A percentile compares a stretch with the other conserved stretches of the same genome.
These are phyloP conservation scores for Carex littledalei DNA, from an alignment of 176 grass and related monocot species.

Conservation along the genomic window DNA sequence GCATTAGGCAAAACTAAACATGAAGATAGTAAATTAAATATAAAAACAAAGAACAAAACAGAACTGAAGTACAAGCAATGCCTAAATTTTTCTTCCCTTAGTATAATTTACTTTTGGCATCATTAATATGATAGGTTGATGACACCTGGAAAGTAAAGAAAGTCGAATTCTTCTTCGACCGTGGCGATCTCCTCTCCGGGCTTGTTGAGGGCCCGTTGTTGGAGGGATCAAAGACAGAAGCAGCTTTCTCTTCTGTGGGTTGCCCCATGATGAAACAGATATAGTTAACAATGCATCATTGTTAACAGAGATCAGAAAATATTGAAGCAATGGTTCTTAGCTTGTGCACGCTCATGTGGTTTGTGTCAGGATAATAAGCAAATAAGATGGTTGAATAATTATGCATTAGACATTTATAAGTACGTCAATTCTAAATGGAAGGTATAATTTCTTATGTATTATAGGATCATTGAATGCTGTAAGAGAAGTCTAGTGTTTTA, in stretches of 20 bases:
- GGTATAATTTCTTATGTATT: background rate
- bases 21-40: background rate
- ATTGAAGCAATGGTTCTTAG: background rate
- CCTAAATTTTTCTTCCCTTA: background rate
- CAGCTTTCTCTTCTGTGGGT: background rate
- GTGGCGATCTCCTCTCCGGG: background rate
- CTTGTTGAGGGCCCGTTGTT: background rate
- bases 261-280: constrained; percentile 14
- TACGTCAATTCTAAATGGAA: background rate
- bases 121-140: background rate
- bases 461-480: background rate
- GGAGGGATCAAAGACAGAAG: background rate
- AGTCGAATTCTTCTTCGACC: constrained; percentile 9
- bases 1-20: background rate
- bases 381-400: background rate
- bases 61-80: background rate
- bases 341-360: background rate
- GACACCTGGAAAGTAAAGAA: constrained; percentile 1
- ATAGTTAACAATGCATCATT: background rate
- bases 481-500: background rate
- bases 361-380: background rate
- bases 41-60: background rate
- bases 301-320: background rate
- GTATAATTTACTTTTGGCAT: background rate
- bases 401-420: background rate